Conservation (phyloP, 352 stramenopile genomes). For the Globisporangium takayamanum region DNA sequence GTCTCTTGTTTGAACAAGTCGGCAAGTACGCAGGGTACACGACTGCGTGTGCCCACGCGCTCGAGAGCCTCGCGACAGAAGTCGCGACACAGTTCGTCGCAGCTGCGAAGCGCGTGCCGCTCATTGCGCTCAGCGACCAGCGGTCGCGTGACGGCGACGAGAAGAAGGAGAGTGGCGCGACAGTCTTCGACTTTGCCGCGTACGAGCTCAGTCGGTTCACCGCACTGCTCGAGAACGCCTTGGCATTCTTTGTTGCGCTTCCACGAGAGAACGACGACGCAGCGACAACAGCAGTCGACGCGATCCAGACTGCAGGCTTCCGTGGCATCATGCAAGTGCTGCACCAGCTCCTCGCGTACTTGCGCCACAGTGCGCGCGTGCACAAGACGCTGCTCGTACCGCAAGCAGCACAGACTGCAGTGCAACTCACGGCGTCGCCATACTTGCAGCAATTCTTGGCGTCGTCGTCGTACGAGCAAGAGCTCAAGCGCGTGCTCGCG, state of each 20-base stretch:
- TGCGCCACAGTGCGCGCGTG: constrained; percentile 32
- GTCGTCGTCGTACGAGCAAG: constrained; percentile 36
- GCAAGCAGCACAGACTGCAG: constrained; percentile 32
- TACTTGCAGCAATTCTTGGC: constrained; percentile 53
- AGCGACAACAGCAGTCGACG: not conserved
- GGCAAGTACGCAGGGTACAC: constrained; percentile 21
- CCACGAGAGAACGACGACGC: constrained; percentile 13
- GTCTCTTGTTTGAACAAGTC: constrained; percentile 47
- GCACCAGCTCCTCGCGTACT: constrained; percentile 54
- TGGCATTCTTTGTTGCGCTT: constrained; percentile 58
- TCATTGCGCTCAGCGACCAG: constrained; percentile 31
- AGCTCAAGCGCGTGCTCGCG: constrained; percentile 37
- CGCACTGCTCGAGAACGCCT: constrained; percentile 51
- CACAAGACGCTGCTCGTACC: constrained; percentile 29
- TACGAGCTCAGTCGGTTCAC: constrained; percentile 49
- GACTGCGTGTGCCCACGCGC: constrained; percentile 17
- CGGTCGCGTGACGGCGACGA: not conserved
- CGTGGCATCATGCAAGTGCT: constrained; percentile 53
- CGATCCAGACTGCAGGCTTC: constrained; percentile 32
- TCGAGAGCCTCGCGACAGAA: constrained; percentile 23
- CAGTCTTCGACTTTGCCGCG: constrained; percentile 15
- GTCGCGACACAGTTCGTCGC: constrained; percentile 24
- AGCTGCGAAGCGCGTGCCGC: constrained; percentile 33
- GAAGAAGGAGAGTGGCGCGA: constrained; percentile 3
- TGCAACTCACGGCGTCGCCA: constrained; percentile 53